Conservation (phyloP, 805 yeast genomes). For the Candida saitoana region DNA sequence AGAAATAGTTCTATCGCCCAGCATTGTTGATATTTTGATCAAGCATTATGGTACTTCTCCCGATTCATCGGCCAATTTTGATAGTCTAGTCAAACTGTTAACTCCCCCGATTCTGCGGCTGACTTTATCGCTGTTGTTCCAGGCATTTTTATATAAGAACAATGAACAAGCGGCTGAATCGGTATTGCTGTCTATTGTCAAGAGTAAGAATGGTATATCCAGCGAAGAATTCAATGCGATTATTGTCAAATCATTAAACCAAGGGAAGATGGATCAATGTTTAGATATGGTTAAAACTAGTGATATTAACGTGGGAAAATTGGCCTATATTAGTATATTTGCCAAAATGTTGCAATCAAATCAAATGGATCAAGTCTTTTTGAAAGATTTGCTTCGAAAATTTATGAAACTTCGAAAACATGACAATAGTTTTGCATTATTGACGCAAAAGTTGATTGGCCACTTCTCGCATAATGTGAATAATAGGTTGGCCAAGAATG, state of each 20-base stretch:
- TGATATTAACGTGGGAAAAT: conserved; percentile 19
- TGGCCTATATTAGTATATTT: conserved; percentile 23
- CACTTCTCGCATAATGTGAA: conserved; percentile 16
- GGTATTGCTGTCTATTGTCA: conserved; percentile 26
- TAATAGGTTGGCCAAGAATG: conserved; percentile 14
- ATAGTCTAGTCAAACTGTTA: conserved; percentile 18
- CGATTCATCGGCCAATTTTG: conserved; percentile 10
- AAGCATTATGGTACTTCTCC: conserved; percentile 9
- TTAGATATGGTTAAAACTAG: conserved; percentile 18
- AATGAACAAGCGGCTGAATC: conserved; percentile 26
- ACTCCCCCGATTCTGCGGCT: conserved; percentile 29
- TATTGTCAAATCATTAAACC: conserved; percentile 21
- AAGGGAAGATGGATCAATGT: conserved; percentile 21
- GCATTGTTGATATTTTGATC: conserved; percentile 8
- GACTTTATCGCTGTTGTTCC: conserved; percentile 30
- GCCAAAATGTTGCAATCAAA: conserved; percentile 8
- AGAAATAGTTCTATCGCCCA: not conserved
- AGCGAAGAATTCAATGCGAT: conserved; percentile 25
- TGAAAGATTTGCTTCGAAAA: conserved; percentile 5
- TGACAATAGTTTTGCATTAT: conserved; percentile 12
- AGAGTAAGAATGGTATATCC: conserved; percentile 23
- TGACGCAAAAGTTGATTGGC: conserved; percentile 17
- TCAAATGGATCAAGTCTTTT: conserved; percentile 1
- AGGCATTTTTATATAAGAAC: conserved; percentile 23
- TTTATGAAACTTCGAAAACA: conserved; percentile 7